Evolutionary conservation across 805 yeast genomes (phyloP), one percentile per base, ranked within the genome.

Genomic region (Wickerhamomyces silvicola): DNA sequence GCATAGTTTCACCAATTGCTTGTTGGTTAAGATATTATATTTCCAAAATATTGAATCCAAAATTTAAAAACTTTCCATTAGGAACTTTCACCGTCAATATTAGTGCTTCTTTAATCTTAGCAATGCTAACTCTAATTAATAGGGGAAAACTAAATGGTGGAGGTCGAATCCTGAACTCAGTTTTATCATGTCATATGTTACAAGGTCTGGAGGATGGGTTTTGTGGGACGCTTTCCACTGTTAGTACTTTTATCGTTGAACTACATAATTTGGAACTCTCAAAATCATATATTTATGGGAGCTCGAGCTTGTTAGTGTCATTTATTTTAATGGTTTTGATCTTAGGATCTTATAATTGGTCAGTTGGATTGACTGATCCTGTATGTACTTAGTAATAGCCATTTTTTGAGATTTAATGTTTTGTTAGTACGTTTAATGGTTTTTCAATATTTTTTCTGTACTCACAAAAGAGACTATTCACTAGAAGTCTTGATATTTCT

Each of bases 231-330:
- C 54, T 81, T 31, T 75, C 85, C 24, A 83, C 96, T 0, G 72
- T 84, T 24, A 78, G 90, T 34, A 81, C 95, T 1, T 81, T 86
- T 43, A 68, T 82, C 7, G 75, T 70, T 25, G 97, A 87, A 52
- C 54, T 84, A 23, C 64, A 54, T 34, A 53, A 56, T 4, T 39
- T 69, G 28, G 56, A 50, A 10, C 43, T 63, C 5, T 23, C 48
- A 11, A 38, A 59, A 36, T 57, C 74, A 5, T 69, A 75, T 33
- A 36, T 54, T 7, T 87, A 87, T 50, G 80, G 71, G 6, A 17
- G 56, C 1, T 34, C 50, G 0, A 68, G 83, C 11, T 46, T 84
- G 2, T 44, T 55, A 2, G 33, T 60, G 0, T 66, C 79, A 11
- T 83, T 72, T 49, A 32, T 57, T 4, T 21, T 74, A 1, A 57